phyloP scores from a whole-genome alignment of 1,139 yeast genomes.

The Magnusiomyces paraingens region DNA sequence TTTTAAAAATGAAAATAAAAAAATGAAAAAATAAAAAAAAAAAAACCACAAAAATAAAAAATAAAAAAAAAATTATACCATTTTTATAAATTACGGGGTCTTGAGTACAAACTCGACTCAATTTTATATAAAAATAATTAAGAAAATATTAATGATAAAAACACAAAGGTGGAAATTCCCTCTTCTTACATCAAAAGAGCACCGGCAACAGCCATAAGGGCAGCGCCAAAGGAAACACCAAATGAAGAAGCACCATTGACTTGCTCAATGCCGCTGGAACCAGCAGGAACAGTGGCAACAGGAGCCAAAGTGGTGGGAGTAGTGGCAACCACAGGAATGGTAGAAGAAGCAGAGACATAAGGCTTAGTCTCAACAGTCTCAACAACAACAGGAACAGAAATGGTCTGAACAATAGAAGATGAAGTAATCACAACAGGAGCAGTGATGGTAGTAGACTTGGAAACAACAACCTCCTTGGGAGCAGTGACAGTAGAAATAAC shows the following conservation, averaged over 20 bases:
- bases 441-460: not conserved
- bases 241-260: constrained; percentile 1
- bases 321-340: not conserved
- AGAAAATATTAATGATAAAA: too few relatives aligned
- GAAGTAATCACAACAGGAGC: not conserved
- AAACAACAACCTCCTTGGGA: constrained; percentile 2
- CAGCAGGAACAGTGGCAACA: not conserved
- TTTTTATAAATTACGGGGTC: too few relatives aligned
- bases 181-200: not conserved
- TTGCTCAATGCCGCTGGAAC: not conserved
- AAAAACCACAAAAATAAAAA: too few relatives aligned
- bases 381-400: not conserved
- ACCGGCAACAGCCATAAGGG: constrained; percentile 5
- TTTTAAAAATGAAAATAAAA: too few relatives aligned
- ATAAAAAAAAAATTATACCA: too few relatives aligned
- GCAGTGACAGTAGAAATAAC: not conserved
- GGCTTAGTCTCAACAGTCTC: not conserved
- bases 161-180: too few relatives aligned
- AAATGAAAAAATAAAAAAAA: too few relatives aligned
- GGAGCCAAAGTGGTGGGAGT: not conserved
- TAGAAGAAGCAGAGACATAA: not conserved
- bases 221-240: constrained; percentile 1
- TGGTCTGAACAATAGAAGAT: not conserved
- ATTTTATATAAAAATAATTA: too few relatives aligned
- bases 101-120: too few relatives aligned